Evolutionary conservation across 805 yeast species (phyloP).

Genomic region (Hermanozyma aechmeae): DNA sequence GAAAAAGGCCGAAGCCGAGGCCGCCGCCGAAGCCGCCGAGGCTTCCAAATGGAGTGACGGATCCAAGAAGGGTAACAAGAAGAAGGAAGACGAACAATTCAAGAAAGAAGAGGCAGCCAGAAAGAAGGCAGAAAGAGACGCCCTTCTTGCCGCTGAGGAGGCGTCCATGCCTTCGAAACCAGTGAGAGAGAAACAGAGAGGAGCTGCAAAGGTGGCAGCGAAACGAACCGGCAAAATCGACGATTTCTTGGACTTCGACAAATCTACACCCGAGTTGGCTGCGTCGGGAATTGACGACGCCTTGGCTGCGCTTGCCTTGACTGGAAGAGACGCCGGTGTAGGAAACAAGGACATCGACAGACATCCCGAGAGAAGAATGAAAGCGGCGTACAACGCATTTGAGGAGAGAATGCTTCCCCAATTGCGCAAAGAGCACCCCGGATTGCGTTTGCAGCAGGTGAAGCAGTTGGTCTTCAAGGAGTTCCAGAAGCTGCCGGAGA

Average conservation of each 20-base stretch:
- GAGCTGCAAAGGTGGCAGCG: constrained; percentile 58
- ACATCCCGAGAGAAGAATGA: constrained; percentile 84
- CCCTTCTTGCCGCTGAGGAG: constrained; percentile 54
- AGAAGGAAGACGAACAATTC: constrained; percentile 58
- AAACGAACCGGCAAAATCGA: constrained; percentile 56
- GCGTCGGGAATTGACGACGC: constrained; percentile 77
- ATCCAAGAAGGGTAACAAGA: constrained; percentile 57
- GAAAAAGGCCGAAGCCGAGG: constrained; percentile 44
- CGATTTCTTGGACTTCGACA: constrained; percentile 51
- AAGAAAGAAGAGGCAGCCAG: constrained; percentile 70
- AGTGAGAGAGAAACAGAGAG: constrained; percentile 44
- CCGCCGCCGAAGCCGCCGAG: constrained; percentile 42
- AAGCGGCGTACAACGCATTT: constrained; percentile 66
- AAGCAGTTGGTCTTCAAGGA: constrained; percentile 70
- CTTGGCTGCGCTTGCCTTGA: constrained; percentile 64
- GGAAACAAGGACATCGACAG: constrained; percentile 60
- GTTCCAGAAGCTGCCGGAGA: constrained; percentile 70
- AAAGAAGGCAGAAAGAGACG: constrained; percentile 78
- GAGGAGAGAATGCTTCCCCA: constrained; percentile 69
- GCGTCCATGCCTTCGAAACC: constrained; percentile 54
- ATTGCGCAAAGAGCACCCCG: constrained; percentile 66
- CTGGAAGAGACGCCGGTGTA: constrained; percentile 49
- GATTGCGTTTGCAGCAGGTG: constrained; percentile 68
- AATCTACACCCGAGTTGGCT: constrained; percentile 41
- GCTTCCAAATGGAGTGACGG: constrained; percentile 65